Evolutionary conservation across 73 alveolate genomes (phyloP), one percentile per base, ranked within the genome.

Genomic region (Paramecium caudatum): DNA sequence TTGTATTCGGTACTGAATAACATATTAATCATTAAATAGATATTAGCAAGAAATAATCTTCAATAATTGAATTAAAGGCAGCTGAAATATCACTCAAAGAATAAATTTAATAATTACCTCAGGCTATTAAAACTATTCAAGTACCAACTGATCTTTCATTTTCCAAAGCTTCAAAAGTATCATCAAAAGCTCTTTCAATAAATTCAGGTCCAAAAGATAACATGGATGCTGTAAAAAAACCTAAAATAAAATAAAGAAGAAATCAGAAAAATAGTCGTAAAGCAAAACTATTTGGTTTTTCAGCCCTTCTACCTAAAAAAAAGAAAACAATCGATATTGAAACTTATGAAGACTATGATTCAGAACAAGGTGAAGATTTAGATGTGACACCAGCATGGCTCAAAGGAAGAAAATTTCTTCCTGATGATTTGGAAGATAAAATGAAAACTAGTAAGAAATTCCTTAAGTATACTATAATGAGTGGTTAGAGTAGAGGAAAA

Each of bases 311-410:
- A 19, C 62, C 69, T 12, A 39, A 74, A 41, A 86, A 86, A 48
- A 86, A 86, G 46, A 78, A 65, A 39, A 61, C 25, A 0, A 41
- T 15, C 1, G 84, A 86, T 30, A 45, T 63, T 10, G 74, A 62
- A 33, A 78, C 82, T 41, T 86, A 86, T 43, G 93, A 86, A 63
- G 93, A 86, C 25, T 86, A 33, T 62, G 93, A 86, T 39, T 63
- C 93, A 41, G 93, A 86, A 21, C 68, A 23, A 5, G 93, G 69
- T 23, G 93, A 86, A 34, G 93, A 86, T 43, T 86, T 86, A 45
- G 88, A 86, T 86, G 68, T 86, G 0, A 86, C 87, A 15, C 93
- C 93, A 6, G 62, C 36, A 15, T 86, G 93, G 93, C 34, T 62
- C 61, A 63, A 86, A 23, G 49, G 68, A 23, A 86, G 93, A 65